Evolutionary conservation across 2,329 filamentous ascomycete species (phyloP).

Genomic region (Cryphonectria nitschkei): DNA sequence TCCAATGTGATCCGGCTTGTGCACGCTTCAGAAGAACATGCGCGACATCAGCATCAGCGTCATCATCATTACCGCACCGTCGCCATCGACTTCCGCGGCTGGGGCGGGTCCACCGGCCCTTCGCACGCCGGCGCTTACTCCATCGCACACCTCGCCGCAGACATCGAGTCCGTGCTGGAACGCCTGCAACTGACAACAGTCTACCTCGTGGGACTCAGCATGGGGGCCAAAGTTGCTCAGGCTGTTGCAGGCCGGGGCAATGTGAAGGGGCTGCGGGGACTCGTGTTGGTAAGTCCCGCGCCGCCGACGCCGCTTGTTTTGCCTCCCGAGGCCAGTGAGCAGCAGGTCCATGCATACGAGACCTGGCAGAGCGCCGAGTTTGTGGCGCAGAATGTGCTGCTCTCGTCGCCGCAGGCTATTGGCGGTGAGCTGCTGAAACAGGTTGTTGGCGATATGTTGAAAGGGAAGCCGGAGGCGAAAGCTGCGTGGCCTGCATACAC

Average conservation of each 20-base stretch:
- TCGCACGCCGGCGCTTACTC: conserved; percentile 35
- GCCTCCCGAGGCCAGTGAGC: conserved; percentile 38
- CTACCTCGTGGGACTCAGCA: conserved; percentile 43
- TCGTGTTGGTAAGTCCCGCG: conserved; percentile 41
- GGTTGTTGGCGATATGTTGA: neutral
- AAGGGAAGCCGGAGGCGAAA: neutral
- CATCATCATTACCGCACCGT: conserved; percentile 33
- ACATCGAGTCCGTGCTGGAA: conserved; percentile 33
- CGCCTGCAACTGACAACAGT: conserved; percentile 32
- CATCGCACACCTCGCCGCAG: conserved; percentile 33
- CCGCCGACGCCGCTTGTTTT: conserved; percentile 39
- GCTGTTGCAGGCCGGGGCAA: conserved; percentile 29
- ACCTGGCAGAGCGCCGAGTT: conserved; percentile 36
- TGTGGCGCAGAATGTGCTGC: conserved; percentile 40
- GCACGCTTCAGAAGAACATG: neutral
- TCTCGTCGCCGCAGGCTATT: conserved; percentile 27
- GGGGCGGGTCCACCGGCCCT: conserved; percentile 41
- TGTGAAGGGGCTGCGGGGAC: conserved; percentile 33
- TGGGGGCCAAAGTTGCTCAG: conserved; percentile 45
- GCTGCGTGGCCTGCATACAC: neutral
- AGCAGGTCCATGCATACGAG: conserved; percentile 41
- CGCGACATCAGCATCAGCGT: neutral
- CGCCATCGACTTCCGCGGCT: conserved; percentile 42
- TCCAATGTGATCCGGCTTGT: conserved; percentile 29
- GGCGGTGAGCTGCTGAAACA: conserved; percentile 28